Evolutionary conservation across 2,329 filamentous ascomycete species (phyloP), one percentile per base, ranked within the genome.

Genomic region (Zarea fungicola): DNA sequence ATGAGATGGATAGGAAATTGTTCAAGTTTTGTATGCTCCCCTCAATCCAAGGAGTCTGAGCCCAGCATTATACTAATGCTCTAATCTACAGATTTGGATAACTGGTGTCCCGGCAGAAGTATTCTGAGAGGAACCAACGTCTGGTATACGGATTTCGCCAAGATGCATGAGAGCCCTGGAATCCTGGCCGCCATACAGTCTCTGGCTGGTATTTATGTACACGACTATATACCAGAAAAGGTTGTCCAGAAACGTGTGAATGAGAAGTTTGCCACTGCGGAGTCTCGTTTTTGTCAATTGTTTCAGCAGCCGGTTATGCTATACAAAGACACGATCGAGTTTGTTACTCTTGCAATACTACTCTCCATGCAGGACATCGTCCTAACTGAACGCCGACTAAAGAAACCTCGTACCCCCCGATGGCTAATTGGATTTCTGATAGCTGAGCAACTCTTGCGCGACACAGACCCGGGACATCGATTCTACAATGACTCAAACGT

Each of bases 351-450:
- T 50, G 58, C 61, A 5, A 60, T 64, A 1, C 59, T 69, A 31
- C 57, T 69, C 7, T 68, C 66, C 1, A 69, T 69, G 66, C 66
- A 68, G 55, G 66, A 69, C 51, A 62, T 69, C 40, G 62, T 71
- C 8, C 57, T 68, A 4, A 64, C 59, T 3, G 68, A 71, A 43
- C 60, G 67, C 19, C 64, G 68, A 6, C 56, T 60, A 6, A 62
- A 61, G 47, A 62, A 62, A 25, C 62, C 62, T 1, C 37, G 59
- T 5, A 49, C 51, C 4, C 67, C 68, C 14, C 65, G 68, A 1
- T 71, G 68, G 68, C 52, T 70, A 1, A 56, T 63, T 32, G 68
- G 68, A 0, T 69, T 66, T 41, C 60, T 59, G 26, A 61, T 65
- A 16, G 60, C 62, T 22, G 68, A 69, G 41, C 52, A 60, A 28